Evolutionary conservation across 805 yeast genomes (phyloP).

Genomic region (Barnettozyma wickerhamii): DNA sequence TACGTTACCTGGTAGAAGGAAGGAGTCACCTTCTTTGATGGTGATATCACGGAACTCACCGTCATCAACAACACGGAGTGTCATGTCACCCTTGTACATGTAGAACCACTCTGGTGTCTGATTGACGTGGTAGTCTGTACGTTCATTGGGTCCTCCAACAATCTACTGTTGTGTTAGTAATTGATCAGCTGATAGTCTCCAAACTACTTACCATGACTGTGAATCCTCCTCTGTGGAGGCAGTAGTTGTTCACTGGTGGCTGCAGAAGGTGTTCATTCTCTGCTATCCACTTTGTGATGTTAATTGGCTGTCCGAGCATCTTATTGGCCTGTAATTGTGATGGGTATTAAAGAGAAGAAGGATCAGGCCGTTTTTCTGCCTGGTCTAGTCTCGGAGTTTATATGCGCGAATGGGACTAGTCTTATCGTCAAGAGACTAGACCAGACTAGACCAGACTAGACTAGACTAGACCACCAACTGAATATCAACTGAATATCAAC

Average conservation of each 20-base stretch:
- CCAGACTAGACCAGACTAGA: too few relatives aligned
- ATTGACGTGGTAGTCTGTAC: conserved; percentile 90
- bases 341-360: too few relatives aligned
- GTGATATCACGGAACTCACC: conserved; percentile 71
- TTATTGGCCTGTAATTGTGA: too few relatives aligned
- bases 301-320: conserved; percentile 60
- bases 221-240: conserved; percentile 87
- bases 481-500: too few relatives aligned
- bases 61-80: conserved; percentile 74
- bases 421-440: too few relatives aligned
- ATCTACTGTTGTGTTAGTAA: too few relatives aligned
- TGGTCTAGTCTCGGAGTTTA: too few relatives aligned
- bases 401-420: not conserved
- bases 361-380: too few relatives aligned
- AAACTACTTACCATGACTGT: conserved; percentile 65
- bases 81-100: conserved; percentile 84
- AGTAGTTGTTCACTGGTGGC: conserved; percentile 91
- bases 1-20: conserved; percentile 73
- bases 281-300: conserved; percentile 73
- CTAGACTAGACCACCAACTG: too few relatives aligned
- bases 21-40: conserved; percentile 85
- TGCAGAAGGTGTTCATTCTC: conserved; percentile 72
- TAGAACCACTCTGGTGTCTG: conserved; percentile 94
- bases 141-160: conserved; percentile 92
- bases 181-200: too few relatives aligned